These are phyloP conservation scores for Secale cereale DNA, from an alignment of 176 grass and related monocot genomes.

Conservation along the genomic window DNA sequence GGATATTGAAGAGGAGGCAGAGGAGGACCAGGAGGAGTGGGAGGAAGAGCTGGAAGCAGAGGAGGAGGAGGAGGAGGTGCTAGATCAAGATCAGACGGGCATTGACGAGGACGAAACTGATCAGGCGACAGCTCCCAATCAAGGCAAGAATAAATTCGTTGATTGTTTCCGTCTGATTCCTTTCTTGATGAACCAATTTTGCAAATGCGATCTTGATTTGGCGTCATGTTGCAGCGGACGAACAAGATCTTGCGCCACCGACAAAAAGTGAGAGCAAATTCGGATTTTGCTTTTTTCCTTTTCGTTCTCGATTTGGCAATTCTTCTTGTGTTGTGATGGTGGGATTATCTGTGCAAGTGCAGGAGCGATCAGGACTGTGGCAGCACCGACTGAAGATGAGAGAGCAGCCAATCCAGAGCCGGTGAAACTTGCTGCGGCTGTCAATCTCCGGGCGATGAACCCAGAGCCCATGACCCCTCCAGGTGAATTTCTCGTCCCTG, in stretches of 20 bases:
- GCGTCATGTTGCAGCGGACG: not conserved
- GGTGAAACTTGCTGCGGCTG: slow-evolving; percentile 12
- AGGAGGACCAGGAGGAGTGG: slow-evolving; percentile 32
- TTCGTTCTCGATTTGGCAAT: not conserved
- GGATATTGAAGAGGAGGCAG: slow-evolving; percentile 10
- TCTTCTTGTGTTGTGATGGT: slow-evolving; percentile 1
- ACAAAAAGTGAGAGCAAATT: slow-evolving; percentile 31
- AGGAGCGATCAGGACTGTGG: slow-evolving; percentile 1
- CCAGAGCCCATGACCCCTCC: slow-evolving; percentile 33
- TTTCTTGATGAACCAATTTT: slow-evolving; percentile 19
- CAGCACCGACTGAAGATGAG: not conserved
- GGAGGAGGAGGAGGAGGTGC: slow-evolving; percentile 47
- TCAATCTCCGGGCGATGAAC: slow-evolving; percentile 36
- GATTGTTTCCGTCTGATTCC: not conserved
- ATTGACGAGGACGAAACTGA: slow-evolving; percentile 22
- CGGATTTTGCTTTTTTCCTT: not conserved
- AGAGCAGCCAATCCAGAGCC: slow-evolving; percentile 13
- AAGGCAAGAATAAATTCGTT: slow-evolving; percentile 32
- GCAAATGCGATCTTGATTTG: slow-evolving; percentile 13
- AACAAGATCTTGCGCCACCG: slow-evolving; percentile 39
- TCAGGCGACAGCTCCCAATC: not conserved
- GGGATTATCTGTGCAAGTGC: not conserved
- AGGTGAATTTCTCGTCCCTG: slow-evolving; percentile 35
- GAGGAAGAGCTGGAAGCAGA: slow-evolving; percentile 38
- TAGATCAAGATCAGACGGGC: slow-evolving; percentile 41